phyloP scores from a whole-genome alignment of 148 eudicot genomes.

The Vaccinium vitisidaea region DNA sequence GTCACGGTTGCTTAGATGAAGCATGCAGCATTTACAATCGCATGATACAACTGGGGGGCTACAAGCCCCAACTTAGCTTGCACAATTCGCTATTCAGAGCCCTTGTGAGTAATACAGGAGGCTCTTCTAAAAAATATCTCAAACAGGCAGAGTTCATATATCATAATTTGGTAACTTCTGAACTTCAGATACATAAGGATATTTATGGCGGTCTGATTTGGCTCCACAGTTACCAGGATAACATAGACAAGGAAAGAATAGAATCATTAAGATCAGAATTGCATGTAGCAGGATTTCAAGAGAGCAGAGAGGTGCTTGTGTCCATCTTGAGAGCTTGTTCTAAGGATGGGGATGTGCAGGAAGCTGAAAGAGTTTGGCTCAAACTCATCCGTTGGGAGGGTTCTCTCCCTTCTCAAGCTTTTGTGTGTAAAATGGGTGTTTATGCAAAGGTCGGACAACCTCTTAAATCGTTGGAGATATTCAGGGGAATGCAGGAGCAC shows the following conservation, averaged over 20 bases:
- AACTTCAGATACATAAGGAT: conserved; percentile 69
- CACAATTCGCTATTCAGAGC: conserved; percentile 89
- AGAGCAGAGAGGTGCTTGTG: conserved; percentile 66
- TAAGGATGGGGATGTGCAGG: conserved; percentile 69
- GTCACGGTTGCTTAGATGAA: conserved; percentile 57
- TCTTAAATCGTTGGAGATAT: conserved; percentile 57
- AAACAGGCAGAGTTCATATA: conserved; percentile 85
- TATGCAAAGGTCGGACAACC: conserved; percentile 62
- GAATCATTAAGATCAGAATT: conserved; percentile 57
- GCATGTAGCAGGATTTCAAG: conserved; percentile 52
- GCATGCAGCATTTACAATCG: conserved; percentile 79
- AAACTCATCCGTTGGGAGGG: conserved; percentile 46
- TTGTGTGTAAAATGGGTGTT: conserved; percentile 72
- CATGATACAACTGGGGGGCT: conserved; percentile 90
- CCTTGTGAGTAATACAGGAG: conserved; percentile 57
- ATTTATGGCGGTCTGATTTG: conserved; percentile 84
- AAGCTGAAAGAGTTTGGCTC: conserved; percentile 70
- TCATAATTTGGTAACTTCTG: conserved; percentile 61
- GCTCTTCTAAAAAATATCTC: conserved; percentile 57
- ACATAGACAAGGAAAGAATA: conserved; percentile 66
- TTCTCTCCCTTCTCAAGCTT: conserved; percentile 68
- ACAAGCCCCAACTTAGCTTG: conserved; percentile 76
- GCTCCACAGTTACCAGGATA: conserved; percentile 95
- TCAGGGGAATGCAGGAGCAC: conserved; percentile 56
- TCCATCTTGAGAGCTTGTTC: conserved; percentile 84